Conservation (phyloP, 2,329 filamentous ascomycete genomes). For the Cytospora leucostoma region DNA sequence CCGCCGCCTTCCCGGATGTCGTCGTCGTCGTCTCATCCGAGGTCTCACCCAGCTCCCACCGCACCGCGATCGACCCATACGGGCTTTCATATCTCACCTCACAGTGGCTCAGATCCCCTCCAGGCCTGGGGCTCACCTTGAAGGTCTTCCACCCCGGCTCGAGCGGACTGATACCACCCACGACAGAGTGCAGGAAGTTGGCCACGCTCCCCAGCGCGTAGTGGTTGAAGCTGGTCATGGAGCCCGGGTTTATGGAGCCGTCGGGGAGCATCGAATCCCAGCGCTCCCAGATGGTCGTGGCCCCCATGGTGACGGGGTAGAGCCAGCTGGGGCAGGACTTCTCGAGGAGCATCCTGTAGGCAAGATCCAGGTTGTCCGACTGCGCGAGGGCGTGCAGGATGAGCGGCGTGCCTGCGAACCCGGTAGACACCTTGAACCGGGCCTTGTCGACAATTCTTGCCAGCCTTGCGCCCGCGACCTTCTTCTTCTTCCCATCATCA, state of each 20-base stretch:
- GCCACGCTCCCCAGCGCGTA: constrained; percentile 44
- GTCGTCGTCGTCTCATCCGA: not conserved
- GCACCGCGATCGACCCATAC: constrained; percentile 19
- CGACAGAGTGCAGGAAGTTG: constrained; percentile 40
- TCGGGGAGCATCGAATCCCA: constrained; percentile 44
- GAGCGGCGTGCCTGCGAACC: constrained; percentile 27
- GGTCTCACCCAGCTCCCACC: constrained; percentile 20
- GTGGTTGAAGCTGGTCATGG: constrained; percentile 46
- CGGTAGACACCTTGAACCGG: constrained; percentile 20
- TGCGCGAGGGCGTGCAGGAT: constrained; percentile 27
- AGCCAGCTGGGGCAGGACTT: constrained; percentile 43
- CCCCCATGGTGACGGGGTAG: constrained; percentile 42
- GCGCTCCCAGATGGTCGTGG: constrained; percentile 45
- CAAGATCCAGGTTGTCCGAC: constrained; percentile 36
- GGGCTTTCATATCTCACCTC: constrained; percentile 26
- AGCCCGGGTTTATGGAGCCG: constrained; percentile 40
- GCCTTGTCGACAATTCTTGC: constrained; percentile 23
- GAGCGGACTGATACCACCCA: constrained; percentile 36
- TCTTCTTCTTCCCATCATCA: constrained; percentile 4
- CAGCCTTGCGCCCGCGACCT: constrained; percentile 24
- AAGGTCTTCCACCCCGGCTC: constrained; percentile 37
- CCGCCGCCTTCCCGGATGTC: not conserved
- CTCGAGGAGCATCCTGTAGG: constrained; percentile 52
- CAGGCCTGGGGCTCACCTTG: constrained; percentile 35
- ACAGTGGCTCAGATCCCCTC: constrained; percentile 31